These are phyloP conservation scores for Fusarium praegraminearum DNA, from an alignment of 2,329 filamentous ascomycete species.

Conservation along the genomic window DNA sequence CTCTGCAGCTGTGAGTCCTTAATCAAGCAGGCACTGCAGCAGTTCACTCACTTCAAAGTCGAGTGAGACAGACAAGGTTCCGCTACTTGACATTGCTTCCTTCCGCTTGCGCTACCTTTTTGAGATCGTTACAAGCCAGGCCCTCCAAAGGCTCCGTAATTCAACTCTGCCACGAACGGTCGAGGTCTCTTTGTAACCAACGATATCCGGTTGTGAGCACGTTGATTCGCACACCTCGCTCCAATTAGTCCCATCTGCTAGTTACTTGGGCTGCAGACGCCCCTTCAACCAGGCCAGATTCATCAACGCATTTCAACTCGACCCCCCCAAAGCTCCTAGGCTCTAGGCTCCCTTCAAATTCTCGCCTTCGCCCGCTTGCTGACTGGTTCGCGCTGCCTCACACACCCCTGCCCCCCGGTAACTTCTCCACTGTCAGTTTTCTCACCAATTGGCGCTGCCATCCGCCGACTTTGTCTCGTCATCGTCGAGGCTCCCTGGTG, in stretches of 20 bases:
- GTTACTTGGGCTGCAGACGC: conserved; percentile 29
- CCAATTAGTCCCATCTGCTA: conserved; percentile 15
- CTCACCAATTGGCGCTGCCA: conserved; percentile 46
- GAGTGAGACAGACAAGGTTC: conserved; percentile 17
- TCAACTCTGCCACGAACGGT: conserved; percentile 40
- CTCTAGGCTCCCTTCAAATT: conserved; percentile 37
- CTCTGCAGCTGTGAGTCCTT: not conserved
- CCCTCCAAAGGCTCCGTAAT: conserved; percentile 6
- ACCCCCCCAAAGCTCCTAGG: conserved; percentile 31
- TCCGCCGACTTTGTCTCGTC: conserved; percentile 46
- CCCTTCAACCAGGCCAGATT: conserved; percentile 31
- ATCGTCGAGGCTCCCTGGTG: conserved; percentile 47
- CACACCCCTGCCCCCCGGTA: conserved; percentile 42
- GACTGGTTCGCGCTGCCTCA: conserved; percentile 33
- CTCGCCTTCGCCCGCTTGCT: conserved; percentile 36
- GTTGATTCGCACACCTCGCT: conserved; percentile 33
- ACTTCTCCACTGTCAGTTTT: conserved; percentile 41
- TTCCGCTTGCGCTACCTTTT: conserved; percentile 25
- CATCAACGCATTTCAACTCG: conserved; percentile 30
- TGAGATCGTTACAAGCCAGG: conserved; percentile 16
- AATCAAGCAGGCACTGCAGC: not conserved
- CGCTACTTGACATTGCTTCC: conserved; percentile 22
- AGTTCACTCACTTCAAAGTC: not conserved
- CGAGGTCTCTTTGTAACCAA: conserved; percentile 32
- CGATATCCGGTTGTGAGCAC: conserved; percentile 27